phyloP scores from a whole-genome alignment of 257 asterid genomes.

The Penstemon davidsonii region DNA sequence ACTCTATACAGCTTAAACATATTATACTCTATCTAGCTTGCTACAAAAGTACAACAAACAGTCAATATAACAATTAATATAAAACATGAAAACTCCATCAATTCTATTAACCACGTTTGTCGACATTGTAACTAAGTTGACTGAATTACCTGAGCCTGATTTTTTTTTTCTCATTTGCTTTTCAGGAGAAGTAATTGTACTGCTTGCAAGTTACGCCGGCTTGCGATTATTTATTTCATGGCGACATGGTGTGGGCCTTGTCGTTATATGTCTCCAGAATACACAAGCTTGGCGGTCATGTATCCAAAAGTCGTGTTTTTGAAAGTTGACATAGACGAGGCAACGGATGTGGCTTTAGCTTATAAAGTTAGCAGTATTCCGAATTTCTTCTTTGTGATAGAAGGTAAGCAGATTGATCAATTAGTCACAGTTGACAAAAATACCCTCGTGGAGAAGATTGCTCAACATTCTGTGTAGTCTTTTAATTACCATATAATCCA shows the following conservation, averaged over 20 bases:
- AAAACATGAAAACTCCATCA: too few relatives aligned
- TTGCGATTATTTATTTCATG: slow-evolving; percentile 70
- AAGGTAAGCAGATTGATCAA: slow-evolving; percentile 67
- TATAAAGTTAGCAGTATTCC: slow-evolving; percentile 68
- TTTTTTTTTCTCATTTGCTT: background rate
- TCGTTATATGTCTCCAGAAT: slow-evolving; percentile 58
- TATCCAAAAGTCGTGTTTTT: slow-evolving; percentile 56
- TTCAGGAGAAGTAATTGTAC: slow-evolving; percentile 65
- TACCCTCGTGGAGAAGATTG: slow-evolving; percentile 58
- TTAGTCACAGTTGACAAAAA: slow-evolving; percentile 56
- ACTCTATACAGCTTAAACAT: too few relatives aligned
- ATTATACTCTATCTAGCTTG: too few relatives aligned
- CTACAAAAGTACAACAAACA: too few relatives aligned
- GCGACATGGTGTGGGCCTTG: slow-evolving; percentile 93
- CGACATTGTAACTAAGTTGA: too few relatives aligned
- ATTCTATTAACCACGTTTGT: background rate
- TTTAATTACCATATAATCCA: too few relatives aligned
- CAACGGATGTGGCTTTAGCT: slow-evolving; percentile 49
- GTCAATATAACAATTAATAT: too few relatives aligned
- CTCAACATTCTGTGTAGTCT: slow-evolving; percentile 38
- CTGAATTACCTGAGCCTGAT: too few relatives aligned
- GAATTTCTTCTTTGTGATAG: slow-evolving; percentile 57
- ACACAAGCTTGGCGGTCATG: slow-evolving; percentile 50
- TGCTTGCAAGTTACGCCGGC: slow-evolving; percentile 48
- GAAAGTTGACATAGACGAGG: slow-evolving; percentile 73